Base-by-base conservation (phyloP, 2,329 filamentous ascomycete genomes). In the Huntiella abstrusa region DNA sequence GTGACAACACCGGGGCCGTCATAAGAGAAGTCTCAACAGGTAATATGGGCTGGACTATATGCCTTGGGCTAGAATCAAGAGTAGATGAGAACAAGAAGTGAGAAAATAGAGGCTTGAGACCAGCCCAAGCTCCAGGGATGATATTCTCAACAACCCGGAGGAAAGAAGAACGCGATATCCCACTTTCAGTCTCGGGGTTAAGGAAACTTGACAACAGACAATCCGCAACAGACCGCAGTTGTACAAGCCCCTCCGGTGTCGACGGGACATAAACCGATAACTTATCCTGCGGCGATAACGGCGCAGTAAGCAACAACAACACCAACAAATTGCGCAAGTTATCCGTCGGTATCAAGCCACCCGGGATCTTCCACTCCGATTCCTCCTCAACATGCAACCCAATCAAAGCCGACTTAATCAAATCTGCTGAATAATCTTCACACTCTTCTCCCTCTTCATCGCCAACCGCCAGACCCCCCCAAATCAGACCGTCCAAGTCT, bases 301-400 rank as follows among this genome's bases (percentile, higher is more conserved):
- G 79, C 1, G 80, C 75, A 33, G 75, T 64, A 6, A 85, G 62
- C 1, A 85, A 64, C 10, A 86, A 64, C 3, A 86, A 64, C 71
- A 83, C 79, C 28, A 85, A 60, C 5, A 86, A 62, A 54, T 75
- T 78, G 39, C 76, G 70, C 47, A 84, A 73, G 55, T 84, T 84
- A 56, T 85, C 80, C 0, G 75, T 72, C 0, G 81, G 80, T 43
- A 86, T 80, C 52, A 81, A 75, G 28, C 78, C 75, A 10, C 62
- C 63, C 34, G 34, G 34, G 5, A 5, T 59, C 62, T 8, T 69
- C 43, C 22, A 28, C 8, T 10, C 22, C 22, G 22, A 28, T 3
- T 54, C 51, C 36, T 60, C 65, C 1, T 68, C 62, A 2, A 60
- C 63, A 0, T 63, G 62, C 41, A 64, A 59, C 42, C 71, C 67